Conservation (phyloP, 176 grass and related monocot genomes). For the Typha latifolia region DNA sequence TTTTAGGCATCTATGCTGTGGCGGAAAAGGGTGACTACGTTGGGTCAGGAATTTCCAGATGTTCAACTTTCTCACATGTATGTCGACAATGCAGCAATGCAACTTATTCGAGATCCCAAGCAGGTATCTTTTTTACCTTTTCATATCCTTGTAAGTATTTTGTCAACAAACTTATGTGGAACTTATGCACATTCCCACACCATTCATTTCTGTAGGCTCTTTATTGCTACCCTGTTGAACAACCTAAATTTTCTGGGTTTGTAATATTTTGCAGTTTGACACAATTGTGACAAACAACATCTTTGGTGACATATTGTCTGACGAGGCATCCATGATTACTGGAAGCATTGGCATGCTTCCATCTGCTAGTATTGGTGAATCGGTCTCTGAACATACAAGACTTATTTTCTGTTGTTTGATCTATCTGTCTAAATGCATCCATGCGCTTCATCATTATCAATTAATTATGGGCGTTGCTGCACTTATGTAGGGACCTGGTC, state of each 20-base stretch:
- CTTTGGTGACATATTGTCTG: constrained; percentile 94
- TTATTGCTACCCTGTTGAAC: too few relatives aligned
- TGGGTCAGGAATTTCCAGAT: constrained; percentile 71
- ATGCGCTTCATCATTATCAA: neutral
- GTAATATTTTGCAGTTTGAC: constrained; percentile 59
- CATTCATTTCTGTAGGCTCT: too few relatives aligned
- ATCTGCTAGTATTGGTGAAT: constrained; percentile 86
- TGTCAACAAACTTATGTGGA: too few relatives aligned
- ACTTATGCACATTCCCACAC: too few relatives aligned
- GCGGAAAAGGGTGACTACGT: constrained; percentile 54
- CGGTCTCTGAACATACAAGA: constrained; percentile 31
- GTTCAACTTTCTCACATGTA: constrained; percentile 91
- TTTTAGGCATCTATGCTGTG: constrained; percentile 91
- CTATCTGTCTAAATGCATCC: constrained; percentile 9
- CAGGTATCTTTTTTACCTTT: constrained; percentile 45
- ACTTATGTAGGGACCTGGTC: constrained; percentile 60
- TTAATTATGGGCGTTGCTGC: neutral
- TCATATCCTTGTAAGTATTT: neutral
- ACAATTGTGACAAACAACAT: constrained; percentile 96
- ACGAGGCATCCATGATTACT: constrained; percentile 98
- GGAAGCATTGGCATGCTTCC: constrained; percentile 99
- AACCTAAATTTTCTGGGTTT: constrained; percentile 18
- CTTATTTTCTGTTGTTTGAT: neutral
- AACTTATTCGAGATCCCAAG: constrained; percentile 92
- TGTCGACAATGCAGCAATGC: constrained; percentile 94